Evolutionary conservation across 2,329 filamentous ascomycete species (phyloP).

Genomic region (Triangularia verruculosa): DNA sequence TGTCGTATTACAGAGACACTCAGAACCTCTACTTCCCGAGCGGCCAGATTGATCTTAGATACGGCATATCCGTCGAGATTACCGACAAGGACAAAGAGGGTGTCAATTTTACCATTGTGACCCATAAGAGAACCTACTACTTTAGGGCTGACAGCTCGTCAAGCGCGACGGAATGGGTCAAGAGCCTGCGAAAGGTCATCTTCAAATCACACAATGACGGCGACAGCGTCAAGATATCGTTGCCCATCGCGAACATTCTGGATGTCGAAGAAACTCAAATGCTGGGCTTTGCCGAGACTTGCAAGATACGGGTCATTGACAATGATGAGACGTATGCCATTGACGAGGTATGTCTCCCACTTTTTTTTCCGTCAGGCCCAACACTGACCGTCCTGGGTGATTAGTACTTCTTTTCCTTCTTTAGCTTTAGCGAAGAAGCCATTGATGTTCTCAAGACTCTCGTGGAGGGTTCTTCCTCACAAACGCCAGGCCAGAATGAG

Average conservation of each 20-base stretch:
- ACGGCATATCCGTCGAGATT: conserved; percentile 82
- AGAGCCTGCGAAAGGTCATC: conserved; percentile 87
- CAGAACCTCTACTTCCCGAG: conserved; percentile 87
- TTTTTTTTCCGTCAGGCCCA: background rate
- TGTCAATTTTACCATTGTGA: conserved; percentile 75
- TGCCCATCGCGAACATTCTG: conserved; percentile 84
- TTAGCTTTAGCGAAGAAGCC: conserved; percentile 79
- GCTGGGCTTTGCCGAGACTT: conserved; percentile 86
- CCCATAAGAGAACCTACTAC: conserved; percentile 77
- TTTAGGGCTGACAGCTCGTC: conserved; percentile 84
- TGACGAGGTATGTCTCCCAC: conserved; percentile 67
- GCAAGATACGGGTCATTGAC: conserved; percentile 89
- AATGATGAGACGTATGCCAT: conserved; percentile 93
- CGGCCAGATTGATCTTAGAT: conserved; percentile 87
- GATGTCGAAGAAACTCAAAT: conserved; percentile 91
- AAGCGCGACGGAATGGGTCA: conserved; percentile 96
- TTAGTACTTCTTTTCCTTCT: conserved; percentile 95
- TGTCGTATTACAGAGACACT: conserved; percentile 83
- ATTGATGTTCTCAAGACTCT: conserved; percentile 73
- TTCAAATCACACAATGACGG: conserved; percentile 95
- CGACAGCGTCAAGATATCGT: conserved; percentile 91
- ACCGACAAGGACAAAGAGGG: conserved; percentile 75
- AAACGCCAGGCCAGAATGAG: conserved; percentile 36
- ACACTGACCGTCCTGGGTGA: background rate
- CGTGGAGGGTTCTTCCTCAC: conserved; percentile 60